Percentiles rank a stretch among this genome's conserved stretches.
Evolutionary conservation across 2,329 filamentous ascomycete species (phyloP).

Genomic region (Paraconiothyrium sp.): DNA sequence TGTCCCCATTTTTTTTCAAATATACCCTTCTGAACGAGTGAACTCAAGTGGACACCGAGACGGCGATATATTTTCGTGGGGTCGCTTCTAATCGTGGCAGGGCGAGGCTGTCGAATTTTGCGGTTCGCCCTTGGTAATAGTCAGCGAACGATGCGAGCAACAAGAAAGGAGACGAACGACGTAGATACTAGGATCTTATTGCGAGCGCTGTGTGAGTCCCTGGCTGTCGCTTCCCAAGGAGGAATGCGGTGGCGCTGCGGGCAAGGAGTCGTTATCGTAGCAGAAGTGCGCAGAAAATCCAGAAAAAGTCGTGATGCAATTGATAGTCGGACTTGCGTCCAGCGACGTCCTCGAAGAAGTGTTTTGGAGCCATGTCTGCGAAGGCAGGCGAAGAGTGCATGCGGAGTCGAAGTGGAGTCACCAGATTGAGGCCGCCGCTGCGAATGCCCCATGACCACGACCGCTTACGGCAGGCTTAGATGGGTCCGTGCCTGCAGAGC

Average conservation of each 20-base stretch:
- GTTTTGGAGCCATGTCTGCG: neutral
- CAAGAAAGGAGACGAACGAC: neutral
- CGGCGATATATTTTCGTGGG: neutral
- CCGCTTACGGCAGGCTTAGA: neutral
- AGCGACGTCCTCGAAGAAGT: neutral
- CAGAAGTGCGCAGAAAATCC: neutral
- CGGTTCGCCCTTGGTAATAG: neutral
- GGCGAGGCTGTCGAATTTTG: no score
- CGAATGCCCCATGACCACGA: conserved; percentile 11
- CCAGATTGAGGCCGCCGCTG: conserved; percentile 2
- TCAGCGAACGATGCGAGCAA: neutral
- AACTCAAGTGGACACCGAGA: neutral
- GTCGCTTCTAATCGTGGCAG: neutral
- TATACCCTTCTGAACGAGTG: neutral
- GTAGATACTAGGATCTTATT: neutral
- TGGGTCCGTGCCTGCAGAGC: conserved; percentile 10
- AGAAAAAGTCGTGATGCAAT: no score
- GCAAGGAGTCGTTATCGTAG: neutral
- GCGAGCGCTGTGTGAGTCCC: conserved; percentile 2
- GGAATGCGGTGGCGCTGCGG: neutral
- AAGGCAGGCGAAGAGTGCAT: conserved; percentile 3
- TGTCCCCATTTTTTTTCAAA: neutral
- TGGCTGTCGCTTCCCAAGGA: conserved; percentile 5
- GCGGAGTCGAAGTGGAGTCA: conserved; percentile 14
- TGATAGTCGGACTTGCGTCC: neutral